Evolutionary conservation across 2,329 filamentous ascomycete species (phyloP).

Genomic region (Pseudogymnoascus destructans): DNA sequence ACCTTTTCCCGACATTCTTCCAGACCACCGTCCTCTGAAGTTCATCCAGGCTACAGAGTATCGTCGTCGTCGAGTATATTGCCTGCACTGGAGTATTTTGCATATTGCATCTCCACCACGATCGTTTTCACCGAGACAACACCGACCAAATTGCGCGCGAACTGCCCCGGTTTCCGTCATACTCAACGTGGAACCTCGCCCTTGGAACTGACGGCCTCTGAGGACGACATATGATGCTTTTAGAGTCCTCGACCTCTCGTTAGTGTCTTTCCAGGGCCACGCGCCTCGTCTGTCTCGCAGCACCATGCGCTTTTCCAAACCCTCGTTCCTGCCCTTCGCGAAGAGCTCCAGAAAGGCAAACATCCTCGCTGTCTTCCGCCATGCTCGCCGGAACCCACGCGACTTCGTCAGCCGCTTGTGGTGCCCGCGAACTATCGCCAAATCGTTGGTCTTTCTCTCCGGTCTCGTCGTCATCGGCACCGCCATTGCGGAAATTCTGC

Average conservation of each 20-base stretch:
- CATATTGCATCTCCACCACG: background rate
- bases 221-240: conserved; percentile 8
- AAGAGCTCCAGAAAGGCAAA: conserved; percentile 4
- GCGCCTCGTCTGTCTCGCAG: background rate
- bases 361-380: background rate
- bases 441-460: background rate
- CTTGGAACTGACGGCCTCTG: background rate
- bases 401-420: background rate
- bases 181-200: background rate
- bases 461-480: background rate
- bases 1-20: conserved; percentile 7
- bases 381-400: conserved; percentile 3
- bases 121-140: conserved; percentile 6
- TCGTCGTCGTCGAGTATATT: background rate
- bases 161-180: conserved; percentile 2
- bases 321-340: conserved; percentile 1
- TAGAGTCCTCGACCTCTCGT: background rate
- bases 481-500: background rate
- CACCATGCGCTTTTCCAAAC: conserved; percentile 1
- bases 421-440: background rate
- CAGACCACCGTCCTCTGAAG: background rate
- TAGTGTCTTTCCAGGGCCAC: conserved; percentile 2
- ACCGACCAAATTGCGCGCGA: background rate
- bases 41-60: background rate
- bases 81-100: background rate